A percentile compares a stretch with the other conserved stretches of the same genome.
Conservation (phyloP, 2,329 filamentous ascomycete species). For the Cucurbitaria berberidis region DNA sequence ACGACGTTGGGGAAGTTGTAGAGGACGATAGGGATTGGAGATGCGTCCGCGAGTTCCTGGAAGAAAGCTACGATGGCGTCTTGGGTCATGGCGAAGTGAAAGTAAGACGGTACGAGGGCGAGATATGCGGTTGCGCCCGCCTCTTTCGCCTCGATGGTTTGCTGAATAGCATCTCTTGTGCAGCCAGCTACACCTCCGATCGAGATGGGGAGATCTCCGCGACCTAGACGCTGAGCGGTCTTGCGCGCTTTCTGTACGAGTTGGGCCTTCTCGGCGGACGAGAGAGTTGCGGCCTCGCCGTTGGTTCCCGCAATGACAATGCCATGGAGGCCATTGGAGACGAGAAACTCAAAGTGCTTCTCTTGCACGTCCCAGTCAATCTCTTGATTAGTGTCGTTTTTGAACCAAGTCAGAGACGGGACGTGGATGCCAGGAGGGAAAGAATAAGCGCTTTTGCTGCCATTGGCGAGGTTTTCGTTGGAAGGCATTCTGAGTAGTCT, state of each 20-base stretch:
- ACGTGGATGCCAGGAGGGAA: constrained; percentile 62
- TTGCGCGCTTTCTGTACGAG: constrained; percentile 50
- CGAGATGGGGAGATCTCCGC: constrained; percentile 49
- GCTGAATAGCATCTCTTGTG: constrained; percentile 51
- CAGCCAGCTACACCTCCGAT: constrained; percentile 50
- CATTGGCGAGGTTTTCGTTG: constrained; percentile 32
- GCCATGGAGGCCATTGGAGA: constrained; percentile 60
- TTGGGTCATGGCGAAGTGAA: constrained; percentile 49
- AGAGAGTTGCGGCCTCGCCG: constrained; percentile 54
- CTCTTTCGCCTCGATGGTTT: constrained; percentile 46
- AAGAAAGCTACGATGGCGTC: constrained; percentile 46
- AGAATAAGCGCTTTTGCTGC: constrained; percentile 41
- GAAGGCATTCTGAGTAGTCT: constrained; percentile 35
- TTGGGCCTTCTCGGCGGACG: constrained; percentile 48
- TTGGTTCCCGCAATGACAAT: constrained; percentile 55
- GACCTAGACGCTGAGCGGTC: constrained; percentile 43
- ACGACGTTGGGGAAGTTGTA: constrained; percentile 57
- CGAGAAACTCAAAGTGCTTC: constrained; percentile 61
- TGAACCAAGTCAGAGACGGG: constrained; percentile 64
- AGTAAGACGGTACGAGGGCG: constrained; percentile 50
- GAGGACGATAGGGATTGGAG: constrained; percentile 53
- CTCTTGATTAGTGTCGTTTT: constrained; percentile 55
- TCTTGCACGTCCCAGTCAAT: constrained; percentile 64
- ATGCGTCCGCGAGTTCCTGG: constrained; percentile 46
- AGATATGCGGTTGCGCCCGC: constrained; percentile 50